Percentiles rank a stretch among this genome's conserved stretches.
Conservation (phyloP, 805 yeast species). For the Yamadazyma tumulicola region DNA sequence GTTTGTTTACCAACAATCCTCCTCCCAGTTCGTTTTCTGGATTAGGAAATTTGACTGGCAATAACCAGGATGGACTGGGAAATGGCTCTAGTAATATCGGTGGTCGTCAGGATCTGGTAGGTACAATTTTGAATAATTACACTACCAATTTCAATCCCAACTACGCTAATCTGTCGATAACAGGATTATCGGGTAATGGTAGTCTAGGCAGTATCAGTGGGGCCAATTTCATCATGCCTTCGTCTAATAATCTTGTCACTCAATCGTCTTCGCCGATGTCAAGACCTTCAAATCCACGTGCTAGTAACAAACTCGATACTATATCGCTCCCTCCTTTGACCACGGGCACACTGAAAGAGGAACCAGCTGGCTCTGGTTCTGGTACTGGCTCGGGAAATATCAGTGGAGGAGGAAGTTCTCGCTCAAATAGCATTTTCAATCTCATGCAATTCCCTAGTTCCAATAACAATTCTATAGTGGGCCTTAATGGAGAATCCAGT, state of each 20-base stretch:
- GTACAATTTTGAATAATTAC: constrained; percentile 22
- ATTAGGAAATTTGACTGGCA: too few relatives aligned
- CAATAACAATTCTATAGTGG: constrained; percentile 30
- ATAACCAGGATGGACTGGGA: too few relatives aligned
- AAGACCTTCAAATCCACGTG: constrained; percentile 1
- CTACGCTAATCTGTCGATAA: constrained; percentile 4
- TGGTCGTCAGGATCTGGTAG: constrained; percentile 26
- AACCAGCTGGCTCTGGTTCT: constrained; percentile 11
- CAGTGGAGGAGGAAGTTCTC: constrained; percentile 18
- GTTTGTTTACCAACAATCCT: too few relatives aligned
- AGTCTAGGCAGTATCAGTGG: constrained; percentile 4
- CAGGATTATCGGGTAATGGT: constrained; percentile 3
- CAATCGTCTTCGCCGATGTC: too few relatives aligned
- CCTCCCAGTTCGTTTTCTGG: too few relatives aligned
- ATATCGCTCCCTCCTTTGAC: constrained; percentile 37
- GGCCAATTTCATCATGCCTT: too few relatives aligned
- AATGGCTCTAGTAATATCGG: neutral
- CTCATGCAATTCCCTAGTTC: constrained; percentile 34
- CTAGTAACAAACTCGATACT: constrained; percentile 36
- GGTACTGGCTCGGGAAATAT: constrained; percentile 1
- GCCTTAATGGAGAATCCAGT: constrained; percentile 22
- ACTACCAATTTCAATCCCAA: constrained; percentile 8
- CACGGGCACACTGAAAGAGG: constrained; percentile 5
- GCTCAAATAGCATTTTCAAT: constrained; percentile 39
- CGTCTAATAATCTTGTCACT: too few relatives aligned